Conservation (phyloP, 306 rosid species). For the Prinsepia uniflora region DNA sequence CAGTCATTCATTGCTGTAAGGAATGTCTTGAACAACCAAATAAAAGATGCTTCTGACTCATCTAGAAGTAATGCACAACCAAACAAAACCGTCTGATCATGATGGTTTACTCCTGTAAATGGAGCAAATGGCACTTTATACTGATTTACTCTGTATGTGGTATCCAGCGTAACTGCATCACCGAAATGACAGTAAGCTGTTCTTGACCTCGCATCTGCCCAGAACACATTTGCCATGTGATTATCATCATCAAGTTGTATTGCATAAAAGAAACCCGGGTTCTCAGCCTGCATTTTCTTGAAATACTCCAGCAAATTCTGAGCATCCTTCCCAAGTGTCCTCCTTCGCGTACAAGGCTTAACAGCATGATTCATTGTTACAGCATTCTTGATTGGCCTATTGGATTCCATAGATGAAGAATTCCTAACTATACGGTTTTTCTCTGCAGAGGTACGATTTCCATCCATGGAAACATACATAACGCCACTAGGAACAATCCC, state of each 20-base stretch:
- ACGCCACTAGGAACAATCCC: conserved; percentile 86
- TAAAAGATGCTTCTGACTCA: conserved; percentile 82
- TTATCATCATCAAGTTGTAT: conserved; percentile 87
- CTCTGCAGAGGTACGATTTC: conserved; percentile 45
- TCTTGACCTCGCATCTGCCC: conserved; percentile 92
- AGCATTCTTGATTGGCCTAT: conserved; percentile 43
- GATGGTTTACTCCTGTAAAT: conserved; percentile 88
- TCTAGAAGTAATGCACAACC: conserved; percentile 90
- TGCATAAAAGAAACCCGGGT: conserved; percentile 91
- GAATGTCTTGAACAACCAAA: conserved; percentile 81
- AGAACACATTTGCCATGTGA: conserved; percentile 73
- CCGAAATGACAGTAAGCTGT: conserved; percentile 85
- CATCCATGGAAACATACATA: conserved; percentile 82
- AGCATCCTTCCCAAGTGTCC: conserved; percentile 80
- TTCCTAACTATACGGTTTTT: conserved; percentile 46
- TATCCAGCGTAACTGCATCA: conserved; percentile 70
- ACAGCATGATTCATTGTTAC: conserved; percentile 37
- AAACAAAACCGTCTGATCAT: conserved; percentile 79
- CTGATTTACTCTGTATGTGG: conserved; percentile 64
- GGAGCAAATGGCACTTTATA: conserved; percentile 79
- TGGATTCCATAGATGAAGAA: conserved; percentile 42
- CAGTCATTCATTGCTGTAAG: conserved; percentile 76
- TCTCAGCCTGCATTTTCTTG: conserved; percentile 91
- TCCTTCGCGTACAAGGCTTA: conserved; percentile 43
- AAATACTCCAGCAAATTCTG: conserved; percentile 86